phyloP scores from a whole-genome alignment of 306 rosid genomes.

The Macrotyloma uniflorum region DNA sequence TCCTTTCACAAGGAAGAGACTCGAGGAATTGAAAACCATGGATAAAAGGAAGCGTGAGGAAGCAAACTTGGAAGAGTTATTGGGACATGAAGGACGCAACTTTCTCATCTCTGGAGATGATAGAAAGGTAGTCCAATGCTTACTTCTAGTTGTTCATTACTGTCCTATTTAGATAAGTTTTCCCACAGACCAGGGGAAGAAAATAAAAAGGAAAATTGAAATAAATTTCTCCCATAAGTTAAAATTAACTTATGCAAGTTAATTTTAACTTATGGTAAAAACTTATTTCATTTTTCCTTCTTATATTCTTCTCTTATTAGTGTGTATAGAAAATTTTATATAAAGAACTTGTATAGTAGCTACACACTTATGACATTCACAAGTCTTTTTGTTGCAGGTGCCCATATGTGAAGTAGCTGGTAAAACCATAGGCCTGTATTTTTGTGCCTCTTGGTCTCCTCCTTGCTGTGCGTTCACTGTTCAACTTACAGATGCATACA shows the following conservation, averaged over 20 bases:
- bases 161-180: neutral
- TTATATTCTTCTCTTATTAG: neutral
- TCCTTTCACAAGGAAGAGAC: slow-evolving; percentile 84
- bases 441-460: slow-evolving; percentile 89
- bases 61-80: slow-evolving; percentile 66
- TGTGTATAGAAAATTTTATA: neutral
- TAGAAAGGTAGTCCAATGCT: slow-evolving; percentile 54
- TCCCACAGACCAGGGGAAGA: neutral
- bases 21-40: slow-evolving; percentile 60
- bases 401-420: slow-evolving; percentile 65
- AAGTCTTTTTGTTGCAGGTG: slow-evolving; percentile 51
- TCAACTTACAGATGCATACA: slow-evolving; percentile 72
- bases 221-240: too few relatives aligned
- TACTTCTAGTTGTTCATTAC: neutral
- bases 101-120: slow-evolving; percentile 63
- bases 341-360: too few relatives aligned
- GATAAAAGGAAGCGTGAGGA: slow-evolving; percentile 69
- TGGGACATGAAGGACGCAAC: slow-evolving; percentile 61
- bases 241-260: too few relatives aligned
- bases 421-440: slow-evolving; percentile 79
- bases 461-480: slow-evolving; percentile 72
- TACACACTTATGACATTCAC: neutral
- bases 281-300: neutral
- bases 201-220: too few relatives aligned
- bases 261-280: neutral